A percentile compares a stretch with the other conserved stretches of the same genome.
Conservation (phyloP, 2,329 filamentous ascomycete species). For the Coccinonectria pachysandricola region DNA sequence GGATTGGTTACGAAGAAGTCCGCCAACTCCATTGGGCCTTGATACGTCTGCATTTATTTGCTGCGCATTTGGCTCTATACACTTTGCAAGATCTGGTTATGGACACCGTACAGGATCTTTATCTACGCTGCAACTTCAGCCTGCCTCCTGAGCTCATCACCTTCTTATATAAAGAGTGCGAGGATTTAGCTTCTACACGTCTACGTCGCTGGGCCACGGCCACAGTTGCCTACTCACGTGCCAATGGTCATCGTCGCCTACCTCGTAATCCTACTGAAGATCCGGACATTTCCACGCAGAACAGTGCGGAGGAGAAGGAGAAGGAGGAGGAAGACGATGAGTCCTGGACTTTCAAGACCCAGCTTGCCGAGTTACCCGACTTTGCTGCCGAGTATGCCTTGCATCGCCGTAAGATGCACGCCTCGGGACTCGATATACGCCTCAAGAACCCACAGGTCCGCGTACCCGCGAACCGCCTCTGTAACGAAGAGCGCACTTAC, state of each 20-base stretch:
- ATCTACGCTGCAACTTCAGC: constrained; percentile 49
- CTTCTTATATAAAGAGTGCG: constrained; percentile 45
- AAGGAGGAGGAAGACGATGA: neutral
- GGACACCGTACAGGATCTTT: constrained; percentile 49
- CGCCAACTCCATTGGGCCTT: constrained; percentile 44
- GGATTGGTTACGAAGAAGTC: constrained; percentile 18
- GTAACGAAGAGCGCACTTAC: constrained; percentile 46
- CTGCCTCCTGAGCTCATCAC: constrained; percentile 40
- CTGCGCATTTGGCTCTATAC: constrained; percentile 37
- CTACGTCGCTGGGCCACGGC: constrained; percentile 50
- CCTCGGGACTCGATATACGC: constrained; percentile 38
- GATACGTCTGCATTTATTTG: constrained; percentile 47
- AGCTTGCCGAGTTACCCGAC: constrained; percentile 35
- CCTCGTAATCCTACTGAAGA: constrained; percentile 21
- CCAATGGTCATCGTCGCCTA: constrained; percentile 24
- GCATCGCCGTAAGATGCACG: constrained; percentile 42
- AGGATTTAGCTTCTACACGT: constrained; percentile 37
- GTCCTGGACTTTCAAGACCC: constrained; percentile 23
- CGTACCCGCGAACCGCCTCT: constrained; percentile 43
- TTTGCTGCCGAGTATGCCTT: constrained; percentile 40
- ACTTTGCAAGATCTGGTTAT: constrained; percentile 46
- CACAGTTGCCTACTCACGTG: constrained; percentile 48
- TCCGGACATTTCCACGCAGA: constrained; percentile 18
- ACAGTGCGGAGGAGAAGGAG: constrained; percentile 3
- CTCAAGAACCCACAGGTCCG: constrained; percentile 53